Conservation (phyloP, 768 basidiomycete genomes). For the Cystofilobasidium bisporidii region DNA sequence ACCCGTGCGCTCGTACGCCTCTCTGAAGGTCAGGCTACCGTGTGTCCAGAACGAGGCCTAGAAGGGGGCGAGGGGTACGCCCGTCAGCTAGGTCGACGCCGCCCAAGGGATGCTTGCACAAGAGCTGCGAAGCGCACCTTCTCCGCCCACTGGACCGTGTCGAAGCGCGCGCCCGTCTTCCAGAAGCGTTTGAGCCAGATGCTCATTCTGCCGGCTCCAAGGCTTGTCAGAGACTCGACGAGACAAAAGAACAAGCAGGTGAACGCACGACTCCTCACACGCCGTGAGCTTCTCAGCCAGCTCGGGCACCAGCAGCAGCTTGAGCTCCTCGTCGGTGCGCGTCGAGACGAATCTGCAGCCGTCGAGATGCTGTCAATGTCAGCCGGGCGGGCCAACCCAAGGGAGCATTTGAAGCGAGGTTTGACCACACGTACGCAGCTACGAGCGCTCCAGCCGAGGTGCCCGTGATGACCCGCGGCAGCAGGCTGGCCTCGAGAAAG, state of each 20-base stretch:
- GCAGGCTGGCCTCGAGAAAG: constrained; percentile 69
- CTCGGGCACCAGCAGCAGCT: constrained; percentile 62
- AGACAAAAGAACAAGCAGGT: neutral
- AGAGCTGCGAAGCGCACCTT: constrained; percentile 64
- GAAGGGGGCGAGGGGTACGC: too few relatives aligned
- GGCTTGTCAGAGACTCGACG: too few relatives aligned
- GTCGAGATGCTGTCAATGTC: too few relatives aligned
- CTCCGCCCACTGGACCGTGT: constrained; percentile 75
- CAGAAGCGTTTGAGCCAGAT: constrained; percentile 51
- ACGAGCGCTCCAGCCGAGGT: constrained; percentile 76
- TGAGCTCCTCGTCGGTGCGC: constrained; percentile 77
- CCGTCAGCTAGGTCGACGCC: too few relatives aligned
- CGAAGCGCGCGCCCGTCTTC: constrained; percentile 89
- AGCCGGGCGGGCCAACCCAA: too few relatives aligned
- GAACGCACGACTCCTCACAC: constrained; percentile 43
- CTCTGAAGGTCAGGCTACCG: constrained; percentile 88
- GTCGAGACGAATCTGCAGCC: constrained; percentile 59
- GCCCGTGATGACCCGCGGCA: constrained; percentile 83
- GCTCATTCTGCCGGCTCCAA: constrained; percentile 20
- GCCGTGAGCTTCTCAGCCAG: constrained; percentile 53
- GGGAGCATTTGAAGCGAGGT: neutral
- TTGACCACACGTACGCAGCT: constrained; percentile 34
- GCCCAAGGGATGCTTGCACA: too few relatives aligned
- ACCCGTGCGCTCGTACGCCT: constrained; percentile 87
- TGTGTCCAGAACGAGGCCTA: constrained; percentile 76